Base-by-base conservation (phyloP, 2,329 filamentous ascomycete genomes). In the Coniochaeta hoffmannii region DNA sequence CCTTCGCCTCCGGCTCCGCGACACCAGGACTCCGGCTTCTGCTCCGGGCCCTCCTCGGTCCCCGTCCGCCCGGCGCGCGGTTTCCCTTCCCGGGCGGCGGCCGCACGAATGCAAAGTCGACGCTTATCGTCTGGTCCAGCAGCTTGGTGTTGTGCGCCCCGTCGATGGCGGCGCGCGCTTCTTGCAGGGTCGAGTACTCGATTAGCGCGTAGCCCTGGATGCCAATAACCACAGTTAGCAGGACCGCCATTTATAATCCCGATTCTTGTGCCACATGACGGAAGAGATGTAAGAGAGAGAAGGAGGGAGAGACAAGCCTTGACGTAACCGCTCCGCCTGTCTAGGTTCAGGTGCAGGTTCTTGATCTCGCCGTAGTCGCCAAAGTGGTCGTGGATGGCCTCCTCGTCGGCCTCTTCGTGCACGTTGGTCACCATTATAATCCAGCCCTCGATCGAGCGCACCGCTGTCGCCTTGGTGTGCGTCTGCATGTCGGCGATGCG, bases 121-220 rank as follows among this genome's bases (percentile, higher is more conserved):
- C 89, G 57, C 81, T 75, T 60, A 94, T 80, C 8, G 86, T 90
- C 77, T 94, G 89, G 64, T 94, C 89, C 46, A 94, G 80, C 55
- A 94, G 75, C 70, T 92, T 89, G 41, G 85, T 83, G 59, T 84
- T 77, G 69, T 94, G 82, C n/a, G 87, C 87, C 63, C 85, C 86
- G 68, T 90, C 85, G 65, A 94, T 90, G 46, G 89, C 89, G n/a
- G 86, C 87, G 60, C 87, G 83, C 14, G 89, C 89, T 69, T 94
- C 89, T 60, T 85, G 80, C 38, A 91, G 76, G 1, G 89, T 93
- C 1, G 88, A 78, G 71, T 91, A 94, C 69, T 94, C 90, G 69
- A 94, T 92, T 63, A 94, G 74, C 30, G 87, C 89, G 71, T 94
- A 94, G 61, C 89, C 89, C 89, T 93, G n/a, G n/a, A n/a, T n/a